A percentile compares a stretch with the other conserved stretches of the same genome.
These are phyloP conservation scores for Suhomyces wounanorum DNA, from an alignment of 1,139 yeast species.

Conservation along the genomic window DNA sequence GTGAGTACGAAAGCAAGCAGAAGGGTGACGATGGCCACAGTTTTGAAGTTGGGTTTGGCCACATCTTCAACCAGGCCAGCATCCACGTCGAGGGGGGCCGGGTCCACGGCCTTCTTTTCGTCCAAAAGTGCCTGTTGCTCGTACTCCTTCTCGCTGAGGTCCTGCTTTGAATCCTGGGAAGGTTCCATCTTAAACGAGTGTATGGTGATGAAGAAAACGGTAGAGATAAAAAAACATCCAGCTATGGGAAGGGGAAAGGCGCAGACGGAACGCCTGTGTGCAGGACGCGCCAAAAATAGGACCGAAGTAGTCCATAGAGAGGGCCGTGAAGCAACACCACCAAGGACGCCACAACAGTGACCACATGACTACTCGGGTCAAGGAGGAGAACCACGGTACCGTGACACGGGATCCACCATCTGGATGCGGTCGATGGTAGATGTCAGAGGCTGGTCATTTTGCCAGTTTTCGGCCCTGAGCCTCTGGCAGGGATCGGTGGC, in stretches of 20 bases:
- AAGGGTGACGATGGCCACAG: background rate
- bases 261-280: background rate
- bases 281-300: slow-evolving; percentile 1
- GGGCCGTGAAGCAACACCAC: background rate
- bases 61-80: slow-evolving; percentile 2
- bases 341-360: background rate
- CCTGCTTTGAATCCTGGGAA: slow-evolving; percentile 3
- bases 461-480: no score
- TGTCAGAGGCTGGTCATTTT: no score
- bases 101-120: slow-evolving; percentile 1
- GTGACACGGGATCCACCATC: background rate
- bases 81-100: slow-evolving; percentile 1
- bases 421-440: no score
- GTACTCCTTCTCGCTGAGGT: background rate
- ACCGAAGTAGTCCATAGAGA: background rate
- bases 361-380: background rate
- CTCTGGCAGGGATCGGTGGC: no score
- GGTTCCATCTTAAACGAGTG: slow-evolving; percentile 12
- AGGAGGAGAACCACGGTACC: background rate
- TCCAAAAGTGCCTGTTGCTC: slow-evolving; percentile 1
- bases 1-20: background rate
- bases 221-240: background rate
- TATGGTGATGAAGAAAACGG: slow-evolving; percentile 1
- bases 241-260: background rate
- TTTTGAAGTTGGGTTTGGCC: background rate